phyloP scores from a whole-genome alignment of 805 yeast species.

The Candida incommunis region DNA sequence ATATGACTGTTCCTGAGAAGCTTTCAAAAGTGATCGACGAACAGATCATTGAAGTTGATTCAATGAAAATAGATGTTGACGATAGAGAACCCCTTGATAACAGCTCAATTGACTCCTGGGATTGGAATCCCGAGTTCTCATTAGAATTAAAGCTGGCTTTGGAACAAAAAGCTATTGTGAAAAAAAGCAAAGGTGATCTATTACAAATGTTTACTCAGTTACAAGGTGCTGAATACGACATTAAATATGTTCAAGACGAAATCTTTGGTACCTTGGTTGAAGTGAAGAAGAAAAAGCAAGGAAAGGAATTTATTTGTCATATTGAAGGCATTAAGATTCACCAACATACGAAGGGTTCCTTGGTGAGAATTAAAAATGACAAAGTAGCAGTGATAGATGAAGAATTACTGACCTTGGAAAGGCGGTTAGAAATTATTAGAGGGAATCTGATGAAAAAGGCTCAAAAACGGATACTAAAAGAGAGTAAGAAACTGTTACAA shows the following conservation, averaged over 20 bases:
- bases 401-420: not conserved
- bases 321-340: too few species aligned
- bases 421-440: conserved; percentile 25
- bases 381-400: too few species aligned
- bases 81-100: too few species aligned
- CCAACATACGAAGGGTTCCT: too few species aligned
- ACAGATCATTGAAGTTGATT: not conserved
- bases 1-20: not conserved
- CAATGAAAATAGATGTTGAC: not conserved
- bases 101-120: too few species aligned
- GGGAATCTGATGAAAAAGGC: conserved; percentile 34
- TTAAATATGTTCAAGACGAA: not conserved
- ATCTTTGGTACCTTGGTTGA: not conserved
- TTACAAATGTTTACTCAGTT: not conserved
- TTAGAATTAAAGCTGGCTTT: not conserved
- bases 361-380: too few species aligned
- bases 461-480: conserved; percentile 30
- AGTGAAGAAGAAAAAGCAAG: not conserved
- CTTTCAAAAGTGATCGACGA: not conserved
- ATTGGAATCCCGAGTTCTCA: not conserved
- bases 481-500: conserved; percentile 33
- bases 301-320: too few species aligned
- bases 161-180: too few species aligned
- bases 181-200: not conserved
- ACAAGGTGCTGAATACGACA: not conserved